These are phyloP conservation scores for Zelopaecilomyces penicillatus DNA, from an alignment of 2,329 filamentous ascomycete species.

Conservation along the genomic window DNA sequence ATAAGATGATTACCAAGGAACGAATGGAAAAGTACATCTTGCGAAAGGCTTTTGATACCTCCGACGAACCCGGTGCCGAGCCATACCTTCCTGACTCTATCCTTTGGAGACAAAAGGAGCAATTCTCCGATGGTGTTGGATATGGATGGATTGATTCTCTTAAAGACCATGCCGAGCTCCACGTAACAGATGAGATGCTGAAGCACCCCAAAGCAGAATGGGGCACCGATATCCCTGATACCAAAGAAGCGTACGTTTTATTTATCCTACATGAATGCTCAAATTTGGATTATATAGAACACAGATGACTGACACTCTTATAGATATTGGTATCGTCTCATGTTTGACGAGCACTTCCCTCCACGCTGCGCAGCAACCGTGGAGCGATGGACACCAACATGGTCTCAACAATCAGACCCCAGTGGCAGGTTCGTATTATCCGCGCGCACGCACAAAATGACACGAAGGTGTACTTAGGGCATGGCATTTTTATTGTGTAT, in stretches of 20 bases:
- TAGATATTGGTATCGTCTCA: constrained; percentile 91
- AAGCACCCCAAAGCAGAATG: constrained; percentile 96
- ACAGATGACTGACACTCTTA: constrained; percentile 16
- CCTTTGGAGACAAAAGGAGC: constrained; percentile 97
- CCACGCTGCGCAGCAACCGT: constrained; percentile 85
- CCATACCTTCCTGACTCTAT: constrained; percentile 95
- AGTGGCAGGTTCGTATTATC: constrained; percentile 62
- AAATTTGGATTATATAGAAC: not conserved
- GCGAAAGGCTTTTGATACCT: constrained; percentile 93
- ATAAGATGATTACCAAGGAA: constrained; percentile 91
- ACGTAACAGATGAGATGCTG: constrained; percentile 96
- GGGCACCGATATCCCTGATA: constrained; percentile 86
- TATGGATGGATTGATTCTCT: constrained; percentile 98
- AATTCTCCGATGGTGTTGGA: constrained; percentile 96
- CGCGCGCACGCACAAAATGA: no score
- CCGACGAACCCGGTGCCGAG: constrained; percentile 68
- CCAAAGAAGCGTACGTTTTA: constrained; percentile 75
- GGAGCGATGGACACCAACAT: constrained; percentile 93
- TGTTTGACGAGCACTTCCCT: constrained; percentile 99
- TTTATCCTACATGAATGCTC: not conserved
- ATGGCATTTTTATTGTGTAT: not conserved
- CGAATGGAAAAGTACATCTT: constrained; percentile 96
- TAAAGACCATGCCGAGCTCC: constrained; percentile 84
- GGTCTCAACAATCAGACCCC: constrained; percentile 93
- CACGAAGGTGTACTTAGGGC: no score